A percentile compares a stretch with the other conserved stretches of the same genome.
These are phyloP conservation scores for Curvularia hawaiiensis DNA, from an alignment of 2,329 filamentous ascomycete species.

Conservation along the genomic window DNA sequence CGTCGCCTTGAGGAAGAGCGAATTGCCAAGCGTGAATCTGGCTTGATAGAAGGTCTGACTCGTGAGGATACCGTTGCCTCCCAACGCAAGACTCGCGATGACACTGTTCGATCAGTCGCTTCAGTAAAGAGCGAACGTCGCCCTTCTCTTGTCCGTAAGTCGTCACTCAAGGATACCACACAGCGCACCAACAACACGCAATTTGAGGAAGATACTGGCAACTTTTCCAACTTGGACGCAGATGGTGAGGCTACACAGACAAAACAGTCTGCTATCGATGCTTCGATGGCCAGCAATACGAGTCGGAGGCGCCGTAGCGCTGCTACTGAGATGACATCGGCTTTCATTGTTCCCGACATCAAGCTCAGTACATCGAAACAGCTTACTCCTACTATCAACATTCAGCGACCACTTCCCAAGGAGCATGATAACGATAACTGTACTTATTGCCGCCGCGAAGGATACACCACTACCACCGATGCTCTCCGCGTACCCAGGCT, in stretches of 20 bases:
- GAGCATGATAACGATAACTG: slow-evolving; percentile 61
- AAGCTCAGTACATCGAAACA: slow-evolving; percentile 52
- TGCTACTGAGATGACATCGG: slow-evolving; percentile 64
- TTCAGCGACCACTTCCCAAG: slow-evolving; percentile 39
- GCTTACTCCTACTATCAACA: slow-evolving; percentile 25
- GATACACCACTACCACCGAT: slow-evolving; percentile 35
- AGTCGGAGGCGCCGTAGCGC: slow-evolving; percentile 56
- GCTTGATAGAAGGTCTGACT: slow-evolving; percentile 33
- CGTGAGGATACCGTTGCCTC: slow-evolving; percentile 48
- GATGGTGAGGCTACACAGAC: slow-evolving; percentile 39
- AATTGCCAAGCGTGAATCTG: slow-evolving; percentile 46
- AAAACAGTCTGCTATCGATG: slow-evolving; percentile 34
- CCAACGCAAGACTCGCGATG: slow-evolving; percentile 46
- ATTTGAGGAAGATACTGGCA: slow-evolving; percentile 46
- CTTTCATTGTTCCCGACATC: slow-evolving; percentile 68
- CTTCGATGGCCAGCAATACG: slow-evolving; percentile 56
- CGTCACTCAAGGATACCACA: slow-evolving; percentile 59
- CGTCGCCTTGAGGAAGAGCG: slow-evolving; percentile 62
- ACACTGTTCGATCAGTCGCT: slow-evolving; percentile 47
- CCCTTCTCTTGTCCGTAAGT: slow-evolving; percentile 56
- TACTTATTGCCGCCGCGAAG: slow-evolving; percentile 59
- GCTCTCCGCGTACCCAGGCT: slow-evolving; percentile 54
- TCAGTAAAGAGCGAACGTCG: slow-evolving; percentile 48
- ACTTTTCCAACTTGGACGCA: slow-evolving; percentile 34
- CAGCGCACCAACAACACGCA: slow-evolving; percentile 37